phyloP scores from a whole-genome alignment of 129 eudicot species.

The Lactuca saligna region DNA sequence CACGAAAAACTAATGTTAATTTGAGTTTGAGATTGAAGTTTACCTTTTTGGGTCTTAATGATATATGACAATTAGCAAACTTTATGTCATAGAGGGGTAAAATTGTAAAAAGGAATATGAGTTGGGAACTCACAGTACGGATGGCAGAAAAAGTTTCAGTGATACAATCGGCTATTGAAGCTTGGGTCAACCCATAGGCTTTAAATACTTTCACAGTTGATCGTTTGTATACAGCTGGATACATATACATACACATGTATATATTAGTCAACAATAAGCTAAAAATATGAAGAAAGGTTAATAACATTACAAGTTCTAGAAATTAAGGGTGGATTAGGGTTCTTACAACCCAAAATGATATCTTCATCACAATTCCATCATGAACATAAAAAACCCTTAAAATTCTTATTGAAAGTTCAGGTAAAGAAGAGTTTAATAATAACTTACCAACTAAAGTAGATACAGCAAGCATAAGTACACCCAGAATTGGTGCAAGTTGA shows the following conservation, averaged over 20 bases:
- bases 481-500: slow-evolving; percentile 88
- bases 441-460: slow-evolving; percentile 77
- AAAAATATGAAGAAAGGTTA: no score
- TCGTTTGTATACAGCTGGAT: slow-evolving; percentile 82
- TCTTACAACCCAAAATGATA: no score
- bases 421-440: slow-evolving; percentile 10
- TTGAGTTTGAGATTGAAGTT: neutral
- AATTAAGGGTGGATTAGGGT: no score
- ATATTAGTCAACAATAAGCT: neutral
- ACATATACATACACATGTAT: slow-evolving; percentile 1
- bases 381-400: slow-evolving; percentile 9
- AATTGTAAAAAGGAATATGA: neutral
- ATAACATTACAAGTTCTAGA: no score
- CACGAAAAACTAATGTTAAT: slow-evolving; percentile 18
- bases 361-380: slow-evolving; percentile 11
- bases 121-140: slow-evolving; percentile 71
- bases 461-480: slow-evolving; percentile 69
- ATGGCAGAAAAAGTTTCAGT: slow-evolving; percentile 92
- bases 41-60: slow-evolving; percentile 7
- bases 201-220: slow-evolving; percentile 83
- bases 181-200: slow-evolving; percentile 92
- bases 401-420: slow-evolving; percentile 1
- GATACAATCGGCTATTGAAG: slow-evolving; percentile 87
- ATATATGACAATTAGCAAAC: neutral
- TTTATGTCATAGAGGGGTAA: neutral